Percentiles rank a stretch among this genome's conserved stretches.
phyloP scores from a whole-genome alignment of 306 rosid genomes.

The Lathyrus tuberosus region DNA sequence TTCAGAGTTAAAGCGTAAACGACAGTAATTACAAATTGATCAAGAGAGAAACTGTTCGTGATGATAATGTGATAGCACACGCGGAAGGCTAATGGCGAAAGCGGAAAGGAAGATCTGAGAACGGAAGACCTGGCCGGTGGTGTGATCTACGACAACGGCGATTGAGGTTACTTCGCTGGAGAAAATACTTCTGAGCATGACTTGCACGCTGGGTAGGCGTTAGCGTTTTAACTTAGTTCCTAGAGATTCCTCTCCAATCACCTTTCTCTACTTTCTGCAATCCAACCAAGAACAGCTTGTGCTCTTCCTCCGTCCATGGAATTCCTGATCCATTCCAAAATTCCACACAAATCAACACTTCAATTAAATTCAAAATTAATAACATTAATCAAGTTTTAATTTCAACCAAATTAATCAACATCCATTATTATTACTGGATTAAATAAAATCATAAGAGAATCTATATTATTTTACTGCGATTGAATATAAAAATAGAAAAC shows the following conservation, averaged over 20 bases:
- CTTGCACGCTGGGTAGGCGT: constrained; percentile 99
- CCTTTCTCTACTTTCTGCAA: constrained; percentile 96
- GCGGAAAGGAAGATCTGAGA: too few species aligned
- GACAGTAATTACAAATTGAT: too few species aligned
- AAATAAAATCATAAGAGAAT: too few species aligned
- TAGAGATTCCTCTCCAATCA: constrained; percentile 98
- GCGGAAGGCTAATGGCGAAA: too few species aligned
- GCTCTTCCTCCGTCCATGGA: constrained; percentile 99
- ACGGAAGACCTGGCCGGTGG: constrained; percentile 95
- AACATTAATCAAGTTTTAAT: not conserved
- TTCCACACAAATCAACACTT: constrained; percentile 20
- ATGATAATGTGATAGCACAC: too few species aligned
- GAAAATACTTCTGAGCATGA: constrained; percentile 97
- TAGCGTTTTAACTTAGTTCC: constrained; percentile 90
- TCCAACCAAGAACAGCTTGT: constrained; percentile 88
- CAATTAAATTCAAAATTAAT: constrained; percentile 3
- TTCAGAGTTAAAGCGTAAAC: too few species aligned
- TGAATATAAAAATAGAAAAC: too few species aligned
- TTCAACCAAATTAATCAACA: too few species aligned
- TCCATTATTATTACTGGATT: too few species aligned
- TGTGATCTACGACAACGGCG: constrained; percentile 99
- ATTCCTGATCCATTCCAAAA: constrained; percentile 65
- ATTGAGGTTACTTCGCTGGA: constrained; percentile 83
- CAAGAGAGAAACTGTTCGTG: too few species aligned
- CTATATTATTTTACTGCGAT: too few species aligned